Conservation (phyloP, 2,329 filamentous ascomycete species). For the Pseudocercospora fijiensis region DNA sequence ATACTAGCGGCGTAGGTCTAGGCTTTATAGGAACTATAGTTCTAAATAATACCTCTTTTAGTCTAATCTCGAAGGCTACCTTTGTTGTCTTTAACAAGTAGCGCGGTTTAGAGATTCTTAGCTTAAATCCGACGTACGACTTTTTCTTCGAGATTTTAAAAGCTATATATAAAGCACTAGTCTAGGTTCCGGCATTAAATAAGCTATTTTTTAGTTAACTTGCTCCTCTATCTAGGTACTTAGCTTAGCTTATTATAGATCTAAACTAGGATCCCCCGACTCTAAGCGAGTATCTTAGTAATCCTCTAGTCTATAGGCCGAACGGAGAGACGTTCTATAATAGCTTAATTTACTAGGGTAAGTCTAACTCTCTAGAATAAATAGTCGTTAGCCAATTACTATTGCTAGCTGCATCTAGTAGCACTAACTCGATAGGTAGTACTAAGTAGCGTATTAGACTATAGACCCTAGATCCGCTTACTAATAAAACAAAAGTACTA, state of each 20-base stretch:
- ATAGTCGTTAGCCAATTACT: not conserved
- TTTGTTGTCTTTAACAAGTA: conserved; percentile 40
- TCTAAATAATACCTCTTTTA: conserved; percentile 37
- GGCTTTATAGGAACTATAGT: conserved; percentile 22
- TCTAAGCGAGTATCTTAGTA: conserved; percentile 41
- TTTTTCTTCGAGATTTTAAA: conserved; percentile 29
- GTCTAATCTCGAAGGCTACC: conserved; percentile 25
- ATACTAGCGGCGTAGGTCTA: conserved; percentile 13
- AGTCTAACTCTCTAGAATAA: not conserved
- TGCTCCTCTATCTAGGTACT: conserved; percentile 32
- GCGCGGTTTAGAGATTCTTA: conserved; percentile 37
- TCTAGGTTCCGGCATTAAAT: conserved; percentile 43
- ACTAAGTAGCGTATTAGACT: conserved; percentile 41
- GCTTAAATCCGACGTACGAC: conserved; percentile 36
- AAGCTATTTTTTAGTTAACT: conserved; percentile 41
- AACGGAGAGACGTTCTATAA: conserved; percentile 45
- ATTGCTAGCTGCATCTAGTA: not conserved
- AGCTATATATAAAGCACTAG: conserved; percentile 44
- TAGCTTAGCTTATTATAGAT: conserved; percentile 40
- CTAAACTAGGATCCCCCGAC: conserved; percentile 46
- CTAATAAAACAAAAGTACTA: conserved; percentile 42
- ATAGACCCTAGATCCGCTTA: conserved; percentile 46
- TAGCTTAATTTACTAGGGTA: conserved; percentile 41
- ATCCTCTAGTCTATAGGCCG: conserved; percentile 45
- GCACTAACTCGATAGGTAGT: conserved; percentile 21